phyloP scores from a whole-genome alignment of 768 basidiomycete genomes.

The Pleurotus tuber-regium region DNA sequence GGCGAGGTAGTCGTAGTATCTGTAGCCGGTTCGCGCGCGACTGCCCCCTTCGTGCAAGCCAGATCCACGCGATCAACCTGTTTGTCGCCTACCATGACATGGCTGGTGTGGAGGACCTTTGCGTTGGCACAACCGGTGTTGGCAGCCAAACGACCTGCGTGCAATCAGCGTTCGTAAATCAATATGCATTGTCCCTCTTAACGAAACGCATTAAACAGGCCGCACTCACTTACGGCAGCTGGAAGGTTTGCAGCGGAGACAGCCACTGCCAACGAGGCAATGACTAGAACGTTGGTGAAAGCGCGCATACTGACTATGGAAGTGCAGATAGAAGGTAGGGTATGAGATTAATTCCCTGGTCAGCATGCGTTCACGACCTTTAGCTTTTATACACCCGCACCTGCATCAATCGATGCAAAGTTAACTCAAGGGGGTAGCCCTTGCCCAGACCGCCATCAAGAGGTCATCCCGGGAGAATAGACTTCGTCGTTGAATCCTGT shows the following conservation, averaged over 20 bases:
- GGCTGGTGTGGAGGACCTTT: not conserved
- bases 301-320: not conserved
- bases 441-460: not conserved
- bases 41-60: not conserved
- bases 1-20: not conserved
- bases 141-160: not conserved
- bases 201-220: not conserved
- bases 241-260: constrained; percentile 5
- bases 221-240: constrained; percentile 3
- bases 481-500: not conserved
- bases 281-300: constrained; percentile 1
- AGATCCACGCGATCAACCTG: not conserved
- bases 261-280: not conserved
- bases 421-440: no score
- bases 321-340: not conserved
- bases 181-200: not conserved
- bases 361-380: not conserved
- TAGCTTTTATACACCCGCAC: not conserved
- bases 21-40: not conserved
- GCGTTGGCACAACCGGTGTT: not conserved
- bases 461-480: not conserved
- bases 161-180: not conserved
- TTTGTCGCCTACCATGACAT: constrained; percentile 3
- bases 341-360: not conserved
- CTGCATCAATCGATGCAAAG: not conserved